Conservation (phyloP, 2,329 filamentous ascomycete species). For the Aspergillus pseudoglaucus region DNA sequence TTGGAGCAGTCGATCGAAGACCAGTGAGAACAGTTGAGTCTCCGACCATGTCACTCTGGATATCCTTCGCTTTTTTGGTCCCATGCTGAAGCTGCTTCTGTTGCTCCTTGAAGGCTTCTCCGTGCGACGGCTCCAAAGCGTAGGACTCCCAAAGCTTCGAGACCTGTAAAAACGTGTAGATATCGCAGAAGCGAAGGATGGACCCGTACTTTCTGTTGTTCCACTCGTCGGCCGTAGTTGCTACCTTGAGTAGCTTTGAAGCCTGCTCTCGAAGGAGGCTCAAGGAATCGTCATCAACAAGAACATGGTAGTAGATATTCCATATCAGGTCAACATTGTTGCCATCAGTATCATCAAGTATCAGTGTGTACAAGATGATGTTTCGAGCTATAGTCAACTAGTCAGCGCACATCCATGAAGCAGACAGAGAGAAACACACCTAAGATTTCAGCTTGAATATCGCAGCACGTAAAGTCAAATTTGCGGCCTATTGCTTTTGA, state of each 20-base stretch:
- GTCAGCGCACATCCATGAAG: constrained; percentile 24
- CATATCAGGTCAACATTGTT: neutral
- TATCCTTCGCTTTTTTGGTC: neutral
- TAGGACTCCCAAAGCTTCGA: neutral
- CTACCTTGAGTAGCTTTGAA: neutral
- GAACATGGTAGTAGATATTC: neutral
- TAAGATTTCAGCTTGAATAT: neutral
- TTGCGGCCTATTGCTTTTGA: neutral
- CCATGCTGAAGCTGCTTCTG: neutral
- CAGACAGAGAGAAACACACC: neutral
- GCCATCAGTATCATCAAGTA: neutral
- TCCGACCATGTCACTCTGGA: neutral
- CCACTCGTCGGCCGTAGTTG: neutral
- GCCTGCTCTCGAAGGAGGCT: neutral
- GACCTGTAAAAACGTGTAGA: neutral
- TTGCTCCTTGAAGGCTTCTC: neutral
- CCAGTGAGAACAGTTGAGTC: neutral
- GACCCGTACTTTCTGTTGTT: neutral
- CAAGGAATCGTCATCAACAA: neutral
- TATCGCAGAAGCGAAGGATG: neutral
- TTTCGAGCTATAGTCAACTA: neutral
- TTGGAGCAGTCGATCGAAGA: neutral
- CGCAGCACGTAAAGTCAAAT: neutral
- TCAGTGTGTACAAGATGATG: neutral
- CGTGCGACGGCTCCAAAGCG: neutral